Evolutionary conservation across 2,329 filamentous ascomycete species (phyloP).

Genomic region (Cladophialophora exuberans): DNA sequence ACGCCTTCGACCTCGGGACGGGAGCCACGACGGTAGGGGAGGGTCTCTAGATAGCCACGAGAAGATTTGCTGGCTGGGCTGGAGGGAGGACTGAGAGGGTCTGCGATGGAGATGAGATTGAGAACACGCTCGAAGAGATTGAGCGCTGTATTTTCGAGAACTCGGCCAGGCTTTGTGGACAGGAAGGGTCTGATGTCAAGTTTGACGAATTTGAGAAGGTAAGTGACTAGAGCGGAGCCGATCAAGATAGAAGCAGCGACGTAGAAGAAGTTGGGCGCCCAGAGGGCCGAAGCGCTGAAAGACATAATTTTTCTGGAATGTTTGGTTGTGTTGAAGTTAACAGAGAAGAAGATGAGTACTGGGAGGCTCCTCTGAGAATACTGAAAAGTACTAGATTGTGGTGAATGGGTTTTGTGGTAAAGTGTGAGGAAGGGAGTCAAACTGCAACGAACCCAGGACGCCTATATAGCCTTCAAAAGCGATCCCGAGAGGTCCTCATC

Average conservation of each 20-base stretch:
- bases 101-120: slow-evolving; percentile 18
- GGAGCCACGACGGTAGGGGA: slow-evolving; percentile 20
- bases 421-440: not conserved
- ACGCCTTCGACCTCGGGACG: slow-evolving; percentile 21
- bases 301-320: slow-evolving; percentile 9
- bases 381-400: not conserved
- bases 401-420: too few species aligned
- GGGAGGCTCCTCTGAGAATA: too few species aligned
- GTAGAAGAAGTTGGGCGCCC: slow-evolving; percentile 16
- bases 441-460: not conserved
- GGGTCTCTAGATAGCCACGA: slow-evolving; percentile 25
- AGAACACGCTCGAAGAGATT: slow-evolving; percentile 14
- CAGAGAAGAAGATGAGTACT: not conserved
- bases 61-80: slow-evolving; percentile 3
- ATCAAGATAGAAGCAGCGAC: slow-evolving; percentile 20
- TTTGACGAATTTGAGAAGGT: slow-evolving; percentile 18
- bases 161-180: slow-evolving; percentile 17
- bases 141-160: not conserved
- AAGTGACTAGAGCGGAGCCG: slow-evolving; percentile 18
- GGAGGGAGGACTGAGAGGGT: slow-evolving; percentile 16
- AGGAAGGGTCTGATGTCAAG: slow-evolving; percentile 20
- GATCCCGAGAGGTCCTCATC: not conserved
- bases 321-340: not conserved
- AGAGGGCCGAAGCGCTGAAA: slow-evolving; percentile 5
- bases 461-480: not conserved